Base-by-base conservation (phyloP, 306 rosid species). In the Mucuna pruriens region DNA sequence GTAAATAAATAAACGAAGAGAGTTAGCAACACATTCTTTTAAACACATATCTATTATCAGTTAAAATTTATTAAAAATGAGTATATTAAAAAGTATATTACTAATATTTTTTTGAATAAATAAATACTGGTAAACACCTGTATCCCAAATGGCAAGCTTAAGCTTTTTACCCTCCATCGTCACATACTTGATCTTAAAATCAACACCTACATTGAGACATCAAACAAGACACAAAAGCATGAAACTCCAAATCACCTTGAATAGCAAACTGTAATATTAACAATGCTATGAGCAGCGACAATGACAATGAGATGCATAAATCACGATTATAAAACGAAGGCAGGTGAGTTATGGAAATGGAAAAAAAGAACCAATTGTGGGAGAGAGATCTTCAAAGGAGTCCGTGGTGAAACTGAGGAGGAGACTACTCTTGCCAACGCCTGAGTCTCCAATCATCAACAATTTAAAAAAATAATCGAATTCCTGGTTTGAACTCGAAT, bases 341-440 rank as follows among this genome's bases (percentile, higher is more conserved):
- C 10, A 23, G 12, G 3, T n/a, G 33, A 44, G 29, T 23, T 20
- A 16, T 10, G 11, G 22, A 49, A 77, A 46, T 4, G 52, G n/a
- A 6, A 62, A 7, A 65, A 54, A 79, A 70, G 49, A 63, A 88
- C 97, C 98, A 66, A 94, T 94, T 31, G 98, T 95, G 12, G 98
- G 97, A 2, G 97, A 90, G 42, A 95, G 97, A 76, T 95, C 95
- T 75, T 92, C 97, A 71, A 92, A 95, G 55, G 84, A 29, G 36
- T 92, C 95, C 40, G 97, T 74, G 31, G 97, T 92, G 85, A 95
- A 95, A 89, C 92, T 84, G 54, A 95, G 88, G 69, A 95, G 98
- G n/a, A 95, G 90, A 86, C 97, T 95, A 74, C 97, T 92, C 87
- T 95, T 95, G 29, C 98, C 98, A 75, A 95, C 98, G 44, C 98